Evolutionary conservation across 2,329 filamentous ascomycete genomes (phyloP).

Genomic region (Aureobasidium subglaciale): DNA sequence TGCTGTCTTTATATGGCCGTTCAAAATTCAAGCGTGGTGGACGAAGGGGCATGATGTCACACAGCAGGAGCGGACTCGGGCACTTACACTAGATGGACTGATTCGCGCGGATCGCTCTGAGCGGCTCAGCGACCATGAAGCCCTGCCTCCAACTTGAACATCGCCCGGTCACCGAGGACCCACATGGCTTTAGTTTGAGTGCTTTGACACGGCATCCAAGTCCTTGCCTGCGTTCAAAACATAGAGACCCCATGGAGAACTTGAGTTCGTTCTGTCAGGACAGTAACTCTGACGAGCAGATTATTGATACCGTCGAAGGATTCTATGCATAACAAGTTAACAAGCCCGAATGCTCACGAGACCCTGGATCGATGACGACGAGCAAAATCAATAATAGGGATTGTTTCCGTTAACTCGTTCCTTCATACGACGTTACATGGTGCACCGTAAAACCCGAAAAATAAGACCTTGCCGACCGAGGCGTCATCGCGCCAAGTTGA

Average conservation of each 20-base stretch:
- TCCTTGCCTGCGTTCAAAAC: not conserved
- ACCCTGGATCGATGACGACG: not conserved
- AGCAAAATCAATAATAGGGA: not conserved
- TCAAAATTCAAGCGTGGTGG: not conserved
- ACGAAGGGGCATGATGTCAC: constrained; percentile 8
- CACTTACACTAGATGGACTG: not conserved
- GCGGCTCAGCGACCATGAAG: not conserved
- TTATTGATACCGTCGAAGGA: not conserved
- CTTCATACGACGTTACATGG: constrained; percentile 1
- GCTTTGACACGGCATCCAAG: not conserved
- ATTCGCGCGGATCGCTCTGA: not conserved
- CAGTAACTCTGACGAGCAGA: too few species aligned
- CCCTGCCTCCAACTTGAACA: not conserved
- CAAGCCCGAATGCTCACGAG: not conserved
- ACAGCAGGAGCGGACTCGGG: not conserved
- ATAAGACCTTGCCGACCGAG: not conserved
- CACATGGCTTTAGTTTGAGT: not conserved
- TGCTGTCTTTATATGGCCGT: not conserved
- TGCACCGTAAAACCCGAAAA: not conserved
- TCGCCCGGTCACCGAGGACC: not conserved
- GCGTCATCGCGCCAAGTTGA: not conserved
- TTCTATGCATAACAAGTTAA: not conserved
- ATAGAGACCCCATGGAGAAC: not conserved
- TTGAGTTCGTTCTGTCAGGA: not conserved
- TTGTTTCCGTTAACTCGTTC: constrained; percentile 2